A percentile compares a stretch with the other conserved stretches of the same genome.
Evolutionary conservation across 805 yeast species (phyloP).

Genomic region (Saccharomycopsis olivae): DNA sequence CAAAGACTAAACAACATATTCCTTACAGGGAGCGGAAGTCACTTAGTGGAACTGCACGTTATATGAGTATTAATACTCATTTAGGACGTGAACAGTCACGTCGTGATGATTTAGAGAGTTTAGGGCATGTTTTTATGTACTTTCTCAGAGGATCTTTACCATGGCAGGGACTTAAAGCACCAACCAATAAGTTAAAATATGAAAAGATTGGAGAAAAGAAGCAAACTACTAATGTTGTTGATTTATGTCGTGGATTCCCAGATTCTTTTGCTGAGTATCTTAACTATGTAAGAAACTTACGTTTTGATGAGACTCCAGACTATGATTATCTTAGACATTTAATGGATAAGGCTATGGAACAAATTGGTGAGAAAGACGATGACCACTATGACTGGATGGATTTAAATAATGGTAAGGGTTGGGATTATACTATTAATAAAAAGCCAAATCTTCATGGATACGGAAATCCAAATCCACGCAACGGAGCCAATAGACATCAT

Average conservation of each 20-base stretch:
- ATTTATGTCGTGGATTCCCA: slow-evolving; percentile 54
- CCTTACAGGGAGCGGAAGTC: slow-evolving; percentile 77
- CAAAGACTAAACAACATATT: slow-evolving; percentile 68
- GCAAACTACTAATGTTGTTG: slow-evolving; percentile 54
- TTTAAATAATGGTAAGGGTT: slow-evolving; percentile 68
- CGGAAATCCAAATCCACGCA: slow-evolving; percentile 55
- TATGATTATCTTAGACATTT: slow-evolving; percentile 55
- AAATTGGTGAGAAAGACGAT: slow-evolving; percentile 49
- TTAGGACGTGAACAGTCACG: slow-evolving; percentile 76
- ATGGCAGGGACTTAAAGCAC: slow-evolving; percentile 87
- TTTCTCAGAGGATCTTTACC: slow-evolving; percentile 72
- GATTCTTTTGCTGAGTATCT: slow-evolving; percentile 66
- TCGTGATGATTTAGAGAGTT: slow-evolving; percentile 71
- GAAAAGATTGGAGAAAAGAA: slow-evolving; percentile 80
- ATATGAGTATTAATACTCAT: slow-evolving; percentile 85
- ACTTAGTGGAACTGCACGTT: slow-evolving; percentile 75
- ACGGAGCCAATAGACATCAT: slow-evolving; percentile 20
- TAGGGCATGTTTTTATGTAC: slow-evolving; percentile 76
- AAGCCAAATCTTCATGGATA: slow-evolving; percentile 77
- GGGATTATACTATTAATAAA: slow-evolving; percentile 68
- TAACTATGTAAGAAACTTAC: slow-evolving; percentile 52
- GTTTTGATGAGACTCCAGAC: slow-evolving; percentile 75
- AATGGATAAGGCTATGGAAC: slow-evolving; percentile 48
- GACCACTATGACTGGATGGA: slow-evolving; percentile 76
- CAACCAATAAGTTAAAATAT: slow-evolving; percentile 73